These are phyloP conservation scores for Abrus precatorius DNA, from an alignment of 306 rosid species.

Conservation along the genomic window DNA sequence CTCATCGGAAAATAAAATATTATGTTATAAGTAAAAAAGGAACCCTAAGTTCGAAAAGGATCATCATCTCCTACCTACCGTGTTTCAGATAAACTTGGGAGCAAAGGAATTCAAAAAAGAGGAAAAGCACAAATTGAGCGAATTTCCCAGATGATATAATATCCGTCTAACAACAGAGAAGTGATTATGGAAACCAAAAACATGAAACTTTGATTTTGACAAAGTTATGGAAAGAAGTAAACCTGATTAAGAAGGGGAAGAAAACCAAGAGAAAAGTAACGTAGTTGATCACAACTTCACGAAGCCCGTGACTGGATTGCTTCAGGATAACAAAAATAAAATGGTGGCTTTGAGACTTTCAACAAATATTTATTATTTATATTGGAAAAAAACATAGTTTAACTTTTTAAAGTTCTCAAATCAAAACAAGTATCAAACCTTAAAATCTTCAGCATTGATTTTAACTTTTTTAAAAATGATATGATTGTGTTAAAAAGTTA, in stretches of 20 bases:
- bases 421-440: no score
- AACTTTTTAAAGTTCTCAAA: background rate
- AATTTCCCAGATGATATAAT: background rate
- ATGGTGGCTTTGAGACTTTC: background rate
- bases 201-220: background rate
- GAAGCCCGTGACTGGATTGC: conserved; percentile 42
- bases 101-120: conserved; percentile 12
- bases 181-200: background rate
- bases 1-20: background rate
- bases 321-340: conserved; percentile 34
- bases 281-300: conserved; percentile 51
- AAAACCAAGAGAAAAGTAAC: conserved; percentile 17
- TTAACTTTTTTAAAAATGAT: no score
- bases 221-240: background rate
- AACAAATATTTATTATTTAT: conserved; percentile 10
- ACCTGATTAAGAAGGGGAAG: conserved; percentile 42
- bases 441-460: no score
- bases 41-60: conserved; percentile 20
- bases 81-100: conserved; percentile 1
- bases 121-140: conserved; percentile 10
- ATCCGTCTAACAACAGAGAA: background rate
- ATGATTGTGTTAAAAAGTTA: no score
- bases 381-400: background rate
- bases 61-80: conserved; percentile 13
- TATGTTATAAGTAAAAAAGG: background rate